Conservation (phyloP, 1,139 yeast genomes). For the Yamadazyma taylorii region DNA sequence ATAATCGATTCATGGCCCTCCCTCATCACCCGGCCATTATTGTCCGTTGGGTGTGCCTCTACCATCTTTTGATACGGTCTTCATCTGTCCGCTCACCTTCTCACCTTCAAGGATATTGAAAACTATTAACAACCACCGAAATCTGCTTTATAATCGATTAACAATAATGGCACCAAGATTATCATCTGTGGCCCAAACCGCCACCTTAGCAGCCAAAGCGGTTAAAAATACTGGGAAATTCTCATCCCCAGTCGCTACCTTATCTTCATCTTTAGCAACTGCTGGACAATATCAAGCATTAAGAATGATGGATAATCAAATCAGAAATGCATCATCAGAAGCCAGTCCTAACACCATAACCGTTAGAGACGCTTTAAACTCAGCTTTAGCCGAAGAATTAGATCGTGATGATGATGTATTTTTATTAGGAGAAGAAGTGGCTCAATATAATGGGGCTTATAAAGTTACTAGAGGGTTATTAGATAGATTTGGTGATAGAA, state of each 20-base stretch:
- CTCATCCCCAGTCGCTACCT: constrained; percentile 26
- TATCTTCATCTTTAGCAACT: not conserved
- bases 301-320: constrained; percentile 33
- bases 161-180: constrained; percentile 1
- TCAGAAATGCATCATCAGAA: constrained; percentile 48
- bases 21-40: not conserved
- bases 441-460: constrained; percentile 98
- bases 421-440: constrained; percentile 98
- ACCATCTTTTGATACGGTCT: constrained; percentile 9
- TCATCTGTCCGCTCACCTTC: constrained; percentile 10
- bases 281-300: constrained; percentile 27
- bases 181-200: constrained; percentile 43
- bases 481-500: constrained; percentile 95
- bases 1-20: too few species aligned
- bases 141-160: constrained; percentile 1
- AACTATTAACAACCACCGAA: not conserved
- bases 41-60: not conserved
- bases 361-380: constrained; percentile 95
- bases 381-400: constrained; percentile 95
- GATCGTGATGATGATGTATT: constrained; percentile 94
- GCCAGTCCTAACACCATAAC: constrained; percentile 70
- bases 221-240: constrained; percentile 17
- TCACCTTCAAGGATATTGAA: too few species aligned
- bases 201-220: constrained; percentile 47
- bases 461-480: constrained; percentile 93